Base-by-base conservation (phyloP, 2,329 filamentous ascomycete genomes). In the Colletotrichum spinosum region DNA sequence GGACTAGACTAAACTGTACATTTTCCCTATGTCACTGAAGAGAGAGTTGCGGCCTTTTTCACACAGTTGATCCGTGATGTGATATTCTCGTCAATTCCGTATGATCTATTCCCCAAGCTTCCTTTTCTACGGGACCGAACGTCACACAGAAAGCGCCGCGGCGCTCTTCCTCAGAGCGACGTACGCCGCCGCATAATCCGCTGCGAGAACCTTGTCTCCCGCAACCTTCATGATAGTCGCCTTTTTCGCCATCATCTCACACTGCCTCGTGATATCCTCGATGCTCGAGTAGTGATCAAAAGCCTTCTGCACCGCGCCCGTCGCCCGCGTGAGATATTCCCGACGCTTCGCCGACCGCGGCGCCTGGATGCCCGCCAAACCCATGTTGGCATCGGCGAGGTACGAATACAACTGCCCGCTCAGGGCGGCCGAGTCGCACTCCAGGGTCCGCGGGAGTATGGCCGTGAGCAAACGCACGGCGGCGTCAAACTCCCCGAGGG, bases 171-270 rank as follows among this genome's bases (percentile, higher is more conserved):
- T 82, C 54, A 92, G 71, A 68, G 86, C 84, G 46, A 90, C 75
- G 74, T 91, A 92, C 68, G 84, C 86, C 2, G 88, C 87, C 2
- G 90, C 89, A 70, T 85, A 90, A 67, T 91, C 88, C 70, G 90
- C 90, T 1, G 90, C 88, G 67, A 89, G 71, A 15, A 81, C 82
- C 69, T 83, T 76, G 70, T 94, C 90, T 1, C 90, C 92, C 8
- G 86, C 83, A 51, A 90, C 80, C 75, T 90, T 88, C 82, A 92
- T 91, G 55, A 97, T 85, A 55, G 89, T 89, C 4, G 92, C 90
- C 78, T 93, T 94, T 82, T 96, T 96, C 17, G 91, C 90, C 79
- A 94, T 86, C 82, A 92, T 89, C 76, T 94, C 91, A 72, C 92
- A 90, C 77, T 92, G 90, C 58, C 88, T 88, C n/a, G 81, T 79